Evolutionary conservation across 345 rosid species (phyloP).

Genomic region (Turnera subulata): DNA sequence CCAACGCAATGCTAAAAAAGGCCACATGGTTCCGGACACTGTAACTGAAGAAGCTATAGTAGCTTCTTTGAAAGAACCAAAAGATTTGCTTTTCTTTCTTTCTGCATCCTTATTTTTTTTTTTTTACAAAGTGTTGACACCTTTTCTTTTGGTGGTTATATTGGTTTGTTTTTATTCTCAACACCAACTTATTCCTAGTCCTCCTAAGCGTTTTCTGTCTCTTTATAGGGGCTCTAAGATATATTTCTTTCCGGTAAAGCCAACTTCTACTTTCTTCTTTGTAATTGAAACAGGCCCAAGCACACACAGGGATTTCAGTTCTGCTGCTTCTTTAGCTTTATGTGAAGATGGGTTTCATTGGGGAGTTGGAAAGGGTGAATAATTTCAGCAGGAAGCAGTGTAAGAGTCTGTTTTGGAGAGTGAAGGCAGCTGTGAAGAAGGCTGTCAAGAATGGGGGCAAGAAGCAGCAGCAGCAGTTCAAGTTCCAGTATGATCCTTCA

Average conservation of each 20-base stretch:
- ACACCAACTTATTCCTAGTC: background rate
- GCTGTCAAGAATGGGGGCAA: slow-evolving; percentile 30
- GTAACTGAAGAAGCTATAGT: slow-evolving; percentile 21
- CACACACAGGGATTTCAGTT: background rate
- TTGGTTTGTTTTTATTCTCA: background rate
- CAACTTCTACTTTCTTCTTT: background rate
- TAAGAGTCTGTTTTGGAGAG: slow-evolving; percentile 43
- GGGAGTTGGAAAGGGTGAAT: slow-evolving; percentile 8
- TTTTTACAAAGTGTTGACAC: background rate
- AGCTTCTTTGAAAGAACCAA: slow-evolving; percentile 32
- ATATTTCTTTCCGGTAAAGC: background rate
- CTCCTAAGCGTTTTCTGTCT: background rate
- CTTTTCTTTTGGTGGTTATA: slow-evolving; percentile 2
- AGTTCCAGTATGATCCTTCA: slow-evolving; percentile 90
- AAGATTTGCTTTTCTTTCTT: slow-evolving; percentile 17
- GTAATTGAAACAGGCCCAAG: too few species aligned
- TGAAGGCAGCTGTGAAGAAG: slow-evolving; percentile 46
- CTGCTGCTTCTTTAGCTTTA: background rate
- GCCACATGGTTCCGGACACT: slow-evolving; percentile 18
- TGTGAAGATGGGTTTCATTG: slow-evolving; percentile 16
- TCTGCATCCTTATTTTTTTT: background rate
- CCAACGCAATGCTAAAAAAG: slow-evolving; percentile 32
- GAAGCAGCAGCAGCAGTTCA: slow-evolving; percentile 26
- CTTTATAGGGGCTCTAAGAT: background rate
- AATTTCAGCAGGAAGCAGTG: slow-evolving; percentile 40